Evolutionary conservation across 2,329 filamentous ascomycete genomes (phyloP).

Genomic region (Aspergillus hortae): DNA sequence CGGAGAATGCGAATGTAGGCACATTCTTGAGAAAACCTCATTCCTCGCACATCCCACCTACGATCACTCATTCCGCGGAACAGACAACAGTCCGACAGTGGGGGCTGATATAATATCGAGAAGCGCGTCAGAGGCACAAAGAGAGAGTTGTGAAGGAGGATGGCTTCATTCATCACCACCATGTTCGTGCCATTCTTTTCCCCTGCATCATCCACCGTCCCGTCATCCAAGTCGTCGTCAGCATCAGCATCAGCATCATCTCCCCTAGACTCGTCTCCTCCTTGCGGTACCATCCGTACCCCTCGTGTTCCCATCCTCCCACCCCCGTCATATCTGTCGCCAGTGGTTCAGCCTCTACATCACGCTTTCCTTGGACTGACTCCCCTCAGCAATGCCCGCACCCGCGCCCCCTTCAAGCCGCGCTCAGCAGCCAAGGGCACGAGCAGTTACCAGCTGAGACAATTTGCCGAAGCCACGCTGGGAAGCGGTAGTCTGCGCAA

Average conservation of each 20-base stretch:
- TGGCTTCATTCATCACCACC: conserved; percentile 78
- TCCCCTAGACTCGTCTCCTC: conserved; percentile 18
- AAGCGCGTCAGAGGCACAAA: background rate
- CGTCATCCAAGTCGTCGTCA: conserved; percentile 18
- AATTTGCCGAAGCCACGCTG: conserved; percentile 96
- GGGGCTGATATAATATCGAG: background rate
- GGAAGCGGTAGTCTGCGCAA: conserved; percentile 93
- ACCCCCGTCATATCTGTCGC: conserved; percentile 29
- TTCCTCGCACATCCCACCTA: too few relatives aligned
- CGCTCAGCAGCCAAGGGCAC: conserved; percentile 81
- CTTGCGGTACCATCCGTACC: background rate
- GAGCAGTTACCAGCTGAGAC: conserved; percentile 86
- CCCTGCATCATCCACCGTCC: conserved; percentile 29
- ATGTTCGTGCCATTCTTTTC: conserved; percentile 50
- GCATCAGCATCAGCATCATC: conserved; percentile 12
- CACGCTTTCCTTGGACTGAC: conserved; percentile 40
- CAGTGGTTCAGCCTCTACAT: conserved; percentile 33
- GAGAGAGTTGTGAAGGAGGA: conserved; percentile 29
- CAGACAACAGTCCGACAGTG: background rate
- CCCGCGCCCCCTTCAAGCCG: conserved; percentile 86
- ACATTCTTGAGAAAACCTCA: too few relatives aligned
- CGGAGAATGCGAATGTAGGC: too few relatives aligned
- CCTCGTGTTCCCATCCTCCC: conserved; percentile 21
- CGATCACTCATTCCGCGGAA: background rate
- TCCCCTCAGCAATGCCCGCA: conserved; percentile 71